Base-by-base conservation (phyloP, 805 yeast genomes). In the Sugiyamaella smithiae region DNA sequence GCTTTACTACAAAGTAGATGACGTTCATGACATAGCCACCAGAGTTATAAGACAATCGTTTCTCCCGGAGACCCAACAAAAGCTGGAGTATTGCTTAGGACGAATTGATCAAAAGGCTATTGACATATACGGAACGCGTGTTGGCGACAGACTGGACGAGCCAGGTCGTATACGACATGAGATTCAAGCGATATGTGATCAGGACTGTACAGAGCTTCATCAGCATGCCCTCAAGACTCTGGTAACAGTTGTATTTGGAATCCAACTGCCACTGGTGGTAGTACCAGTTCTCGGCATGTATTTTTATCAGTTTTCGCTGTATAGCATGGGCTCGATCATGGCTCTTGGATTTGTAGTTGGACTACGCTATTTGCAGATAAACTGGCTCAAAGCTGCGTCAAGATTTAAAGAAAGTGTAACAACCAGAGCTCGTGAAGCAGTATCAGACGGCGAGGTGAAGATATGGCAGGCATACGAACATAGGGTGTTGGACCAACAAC, bases 321-420 rank as follows among this genome's bases (percentile, higher is more conserved):
- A 60, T 48, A 50, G 68, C 14, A 66, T 67, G 68, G 66, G 61
- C 2, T 64, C 68, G 1, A 47, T 70, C 9, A 65, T 69, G 0
- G 60, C 58, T 3, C 58, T 70, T 3, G 74, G 74, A 1, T 19
- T 57, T 2, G 68, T 65, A 1, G 52, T 60, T 23, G 74, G 74
- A 2, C 56, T 64, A 31, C 54, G 60, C n/a, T 51, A 58, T 9
- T 62, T 70, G 33, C 72, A 69, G 46, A 55, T 52, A 28, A 32
- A 48, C 16, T 69, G 73, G 73, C 52, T 51, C 35, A 53, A 51
- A 12, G 57, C 61, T 4, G 50, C 58, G 7, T 29, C 40, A 9
- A 44, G 35, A 29, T 69, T 65, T 48, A 52, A 49, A 7, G 38
- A 50, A 7, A 35, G 50, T 1, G 65, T 61, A 2, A 49, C 51